Base-by-base conservation (phyloP, 2,329 filamentous ascomycete genomes). In the Monascus ruber region DNA sequence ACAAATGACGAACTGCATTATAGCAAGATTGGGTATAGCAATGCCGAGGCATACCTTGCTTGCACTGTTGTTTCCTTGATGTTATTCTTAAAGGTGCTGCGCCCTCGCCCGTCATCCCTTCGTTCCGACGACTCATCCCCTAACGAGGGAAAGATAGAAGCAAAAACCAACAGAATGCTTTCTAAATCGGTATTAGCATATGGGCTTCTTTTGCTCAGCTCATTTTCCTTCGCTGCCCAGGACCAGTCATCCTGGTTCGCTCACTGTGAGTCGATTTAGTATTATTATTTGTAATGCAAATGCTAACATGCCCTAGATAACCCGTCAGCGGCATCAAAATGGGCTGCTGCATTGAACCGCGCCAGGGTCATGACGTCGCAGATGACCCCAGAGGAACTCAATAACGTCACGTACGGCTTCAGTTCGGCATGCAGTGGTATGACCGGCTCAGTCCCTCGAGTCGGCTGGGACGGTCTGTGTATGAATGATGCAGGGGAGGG, bases 401-500 rank as follows among this genome's bases (percentile, higher is more conserved):
- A 29, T 10, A 29, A 29, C 3, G 28, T 29, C 28, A 29, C 28
- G 6, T 29, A 29, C 10, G 28, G 28, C 10, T 6, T 29, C 10
- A 6, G 6, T 29, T 29, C 28, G 6, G 10, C 28, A 29, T 29
- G 28, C 10, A 29, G 28, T 10, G 28, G 28, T 10, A 6, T 29
- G 10, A 6, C 28, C 10, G 28, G 28, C 28, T 29, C 28, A 6
- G 28, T 29, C 6, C 28, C 28, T 29, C 2, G 56, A 31, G 44
- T 65, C 9, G 56, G 55, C 7, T 68, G 63, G 40, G 59, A 61
- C 4, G 63, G 62, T 4, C 38, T 69, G 24, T 68, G 64, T 45
- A 48, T 67, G 7, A 53, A 61, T 11, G 65, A 69, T 49, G 63
- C 59, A 5, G 60, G 57, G 1, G 61, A 63, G 42, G 65, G 66